phyloP scores from a whole-genome alignment of 2,329 filamentous ascomycete genomes.

The Cytospora leucostoma region DNA sequence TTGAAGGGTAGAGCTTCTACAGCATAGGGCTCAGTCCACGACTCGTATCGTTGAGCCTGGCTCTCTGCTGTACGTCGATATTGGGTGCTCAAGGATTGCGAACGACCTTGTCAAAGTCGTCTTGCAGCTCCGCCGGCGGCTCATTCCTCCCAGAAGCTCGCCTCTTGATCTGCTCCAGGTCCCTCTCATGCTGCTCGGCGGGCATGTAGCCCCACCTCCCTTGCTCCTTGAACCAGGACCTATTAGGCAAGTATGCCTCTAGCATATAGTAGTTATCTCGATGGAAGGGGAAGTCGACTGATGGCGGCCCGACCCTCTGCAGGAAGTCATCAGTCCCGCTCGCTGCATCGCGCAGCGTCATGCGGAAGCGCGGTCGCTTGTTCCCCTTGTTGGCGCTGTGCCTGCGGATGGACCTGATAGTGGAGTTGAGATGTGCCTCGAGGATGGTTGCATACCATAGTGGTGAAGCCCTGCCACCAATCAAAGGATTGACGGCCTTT shows the following conservation, averaged over 20 bases:
- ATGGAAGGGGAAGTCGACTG: conserved; percentile 54
- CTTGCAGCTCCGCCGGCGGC: not conserved
- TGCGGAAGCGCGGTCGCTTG: conserved; percentile 39
- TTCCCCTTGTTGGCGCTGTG: conserved; percentile 54
- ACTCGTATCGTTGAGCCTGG: not conserved
- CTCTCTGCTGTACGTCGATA: not conserved
- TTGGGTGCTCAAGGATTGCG: not conserved
- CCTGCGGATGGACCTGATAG: conserved; percentile 35
- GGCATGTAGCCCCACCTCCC: conserved; percentile 52
- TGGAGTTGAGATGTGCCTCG: conserved; percentile 36
- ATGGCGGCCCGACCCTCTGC: conserved; percentile 50
- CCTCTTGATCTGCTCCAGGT: conserved; percentile 38
- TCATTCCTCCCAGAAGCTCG: conserved; percentile 28
- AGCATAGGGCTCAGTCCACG: not conserved
- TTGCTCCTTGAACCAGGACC: conserved; percentile 51
- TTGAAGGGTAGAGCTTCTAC: not conserved
- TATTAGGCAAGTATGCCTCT: conserved; percentile 57
- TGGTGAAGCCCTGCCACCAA: conserved; percentile 31
- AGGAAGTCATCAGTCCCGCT: conserved; percentile 54
- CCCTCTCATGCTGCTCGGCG: conserved; percentile 42
- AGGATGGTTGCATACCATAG: conserved; percentile 51
- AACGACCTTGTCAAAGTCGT: not conserved
- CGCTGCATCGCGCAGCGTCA: conserved; percentile 44
- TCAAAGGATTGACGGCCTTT: conserved; percentile 44
- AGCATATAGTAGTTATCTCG: conserved; percentile 62